Conservation (phyloP, 805 yeast genomes). For the Wickerhamiella australiensis region DNA sequence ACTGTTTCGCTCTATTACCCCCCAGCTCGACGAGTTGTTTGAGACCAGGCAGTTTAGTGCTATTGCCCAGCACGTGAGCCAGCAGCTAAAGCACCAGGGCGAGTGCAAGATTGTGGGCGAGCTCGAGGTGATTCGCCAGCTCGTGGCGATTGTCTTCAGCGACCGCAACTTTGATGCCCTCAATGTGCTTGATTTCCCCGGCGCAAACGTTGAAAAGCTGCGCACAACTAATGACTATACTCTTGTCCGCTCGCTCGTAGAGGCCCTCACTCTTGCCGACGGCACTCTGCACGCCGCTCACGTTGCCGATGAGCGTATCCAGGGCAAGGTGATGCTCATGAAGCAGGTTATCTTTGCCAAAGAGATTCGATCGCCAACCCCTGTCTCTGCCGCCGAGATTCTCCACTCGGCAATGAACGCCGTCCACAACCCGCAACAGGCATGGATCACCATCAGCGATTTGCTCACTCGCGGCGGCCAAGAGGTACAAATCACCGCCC, state of each 20-base stretch:
- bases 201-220: conserved; percentile 24
- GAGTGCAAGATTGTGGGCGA: conserved; percentile 23
- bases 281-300: conserved; percentile 13
- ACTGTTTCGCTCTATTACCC: conserved; percentile 21
- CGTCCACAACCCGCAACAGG: conserved; percentile 1
- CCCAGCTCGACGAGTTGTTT: conserved; percentile 22
- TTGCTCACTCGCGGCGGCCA: conserved; percentile 3
- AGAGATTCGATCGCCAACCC: not conserved
- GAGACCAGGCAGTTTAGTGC: conserved; percentile 19
- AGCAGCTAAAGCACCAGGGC: conserved; percentile 13
- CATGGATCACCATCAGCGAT: conserved; percentile 8
- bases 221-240: conserved; percentile 27
- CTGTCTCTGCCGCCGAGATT: not conserved
- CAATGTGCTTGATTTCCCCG: conserved; percentile 15
- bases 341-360: conserved; percentile 9
- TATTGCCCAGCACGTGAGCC: conserved; percentile 14
- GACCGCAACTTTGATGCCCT: conserved; percentile 12
- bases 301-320: conserved; percentile 9
- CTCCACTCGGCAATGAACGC: conserved; percentile 2
- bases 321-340: not conserved
- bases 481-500: conserved; percentile 2
- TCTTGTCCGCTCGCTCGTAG: conserved; percentile 22
- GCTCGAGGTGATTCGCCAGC: conserved; percentile 27
- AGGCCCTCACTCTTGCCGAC: conserved; percentile 14
- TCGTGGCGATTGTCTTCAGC: conserved; percentile 21